A percentile compares a stretch with the other conserved stretches of the same genome.
phyloP scores from a whole-genome alignment of 805 yeast species.

The Hanseniaspora mollemarum region DNA sequence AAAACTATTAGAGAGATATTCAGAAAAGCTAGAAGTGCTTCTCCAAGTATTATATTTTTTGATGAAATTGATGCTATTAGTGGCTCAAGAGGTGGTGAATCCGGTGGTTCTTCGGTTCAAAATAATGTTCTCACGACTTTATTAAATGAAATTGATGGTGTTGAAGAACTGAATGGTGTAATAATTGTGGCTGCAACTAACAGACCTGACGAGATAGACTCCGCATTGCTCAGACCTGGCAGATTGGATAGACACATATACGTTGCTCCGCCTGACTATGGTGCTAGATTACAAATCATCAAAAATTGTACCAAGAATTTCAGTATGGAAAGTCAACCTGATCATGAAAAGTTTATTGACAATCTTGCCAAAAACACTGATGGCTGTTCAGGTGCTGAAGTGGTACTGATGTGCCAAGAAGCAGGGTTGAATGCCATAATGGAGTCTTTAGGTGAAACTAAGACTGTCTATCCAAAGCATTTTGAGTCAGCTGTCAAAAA shows the following conservation, averaged over 20 bases:
- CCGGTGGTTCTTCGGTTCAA: slow-evolving; percentile 52
- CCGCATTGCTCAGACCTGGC: slow-evolving; percentile 91
- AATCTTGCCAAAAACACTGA: slow-evolving; percentile 53
- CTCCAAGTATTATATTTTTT: slow-evolving; percentile 87
- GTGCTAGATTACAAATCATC: slow-evolving; percentile 70
- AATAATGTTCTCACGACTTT: slow-evolving; percentile 82
- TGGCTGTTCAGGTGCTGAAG: slow-evolving; percentile 96
- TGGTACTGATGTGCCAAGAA: slow-evolving; percentile 82
- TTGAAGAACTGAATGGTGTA: slow-evolving; percentile 87
- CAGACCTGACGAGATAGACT: slow-evolving; percentile 83
- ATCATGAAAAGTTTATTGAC: slow-evolving; percentile 30
- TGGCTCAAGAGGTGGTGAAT: slow-evolving; percentile 54
- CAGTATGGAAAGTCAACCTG: slow-evolving; percentile 38
- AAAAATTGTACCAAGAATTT: slow-evolving; percentile 58
- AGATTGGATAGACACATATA: slow-evolving; percentile 86
- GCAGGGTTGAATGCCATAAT: slow-evolving; percentile 91
- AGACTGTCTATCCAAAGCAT: slow-evolving; percentile 48
- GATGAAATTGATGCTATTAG: slow-evolving; percentile 95
- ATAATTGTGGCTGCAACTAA: slow-evolving; percentile 93
- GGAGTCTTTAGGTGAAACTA: slow-evolving; percentile 47
- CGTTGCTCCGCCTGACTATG: slow-evolving; percentile 80
- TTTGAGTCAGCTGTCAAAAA: slow-evolving; percentile 59
- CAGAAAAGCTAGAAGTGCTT: slow-evolving; percentile 84
- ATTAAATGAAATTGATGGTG: slow-evolving; percentile 92
- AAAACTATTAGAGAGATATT: slow-evolving; percentile 86